Evolutionary conservation across 139 green algal species (phyloP).

Genomic region (Mesotaenium endlicherianum): DNA sequence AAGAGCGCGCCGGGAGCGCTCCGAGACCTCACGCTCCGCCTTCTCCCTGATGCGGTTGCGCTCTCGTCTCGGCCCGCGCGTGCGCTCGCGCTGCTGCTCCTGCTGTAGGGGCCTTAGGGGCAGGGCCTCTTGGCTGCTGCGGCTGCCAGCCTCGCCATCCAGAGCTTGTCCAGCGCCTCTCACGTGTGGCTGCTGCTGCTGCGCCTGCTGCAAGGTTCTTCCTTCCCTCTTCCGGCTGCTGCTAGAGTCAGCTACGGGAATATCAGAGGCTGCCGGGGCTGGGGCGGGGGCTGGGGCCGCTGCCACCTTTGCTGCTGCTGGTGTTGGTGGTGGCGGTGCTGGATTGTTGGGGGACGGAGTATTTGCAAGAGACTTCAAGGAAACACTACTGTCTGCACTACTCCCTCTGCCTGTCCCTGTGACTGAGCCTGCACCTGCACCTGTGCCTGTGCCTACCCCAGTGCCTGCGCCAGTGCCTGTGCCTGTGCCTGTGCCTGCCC

Average conservation of each 20-base stretch:
- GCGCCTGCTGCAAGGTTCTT: no score
- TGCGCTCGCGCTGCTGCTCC: no score
- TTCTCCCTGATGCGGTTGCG: slow-evolving; percentile 34
- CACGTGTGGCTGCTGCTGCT: no score
- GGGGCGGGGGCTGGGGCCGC: background rate
- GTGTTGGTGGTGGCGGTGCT: background rate
- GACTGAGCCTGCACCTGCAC: background rate
- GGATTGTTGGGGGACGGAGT: background rate
- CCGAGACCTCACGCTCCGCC: slow-evolving; percentile 9
- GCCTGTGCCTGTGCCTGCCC: no score
- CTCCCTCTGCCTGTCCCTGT: background rate
- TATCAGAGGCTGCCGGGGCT: background rate
- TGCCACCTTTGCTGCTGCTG: background rate
- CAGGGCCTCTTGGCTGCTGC: no score
- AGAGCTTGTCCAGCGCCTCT: no score
- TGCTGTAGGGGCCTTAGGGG: no score
- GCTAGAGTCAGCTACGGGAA: background rate
- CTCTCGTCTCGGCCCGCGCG: background rate
- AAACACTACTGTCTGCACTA: background rate
- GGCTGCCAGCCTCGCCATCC: no score
- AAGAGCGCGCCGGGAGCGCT: background rate
- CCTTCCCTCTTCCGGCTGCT: background rate
- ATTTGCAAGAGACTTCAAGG: background rate
- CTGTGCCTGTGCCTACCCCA: background rate
- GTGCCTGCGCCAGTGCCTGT: no score